Evolutionary conservation across 2,329 filamentous ascomycete genomes (phyloP), one percentile per base, ranked within the genome.

Genomic region (Phialemonium atrogriseum): DNA sequence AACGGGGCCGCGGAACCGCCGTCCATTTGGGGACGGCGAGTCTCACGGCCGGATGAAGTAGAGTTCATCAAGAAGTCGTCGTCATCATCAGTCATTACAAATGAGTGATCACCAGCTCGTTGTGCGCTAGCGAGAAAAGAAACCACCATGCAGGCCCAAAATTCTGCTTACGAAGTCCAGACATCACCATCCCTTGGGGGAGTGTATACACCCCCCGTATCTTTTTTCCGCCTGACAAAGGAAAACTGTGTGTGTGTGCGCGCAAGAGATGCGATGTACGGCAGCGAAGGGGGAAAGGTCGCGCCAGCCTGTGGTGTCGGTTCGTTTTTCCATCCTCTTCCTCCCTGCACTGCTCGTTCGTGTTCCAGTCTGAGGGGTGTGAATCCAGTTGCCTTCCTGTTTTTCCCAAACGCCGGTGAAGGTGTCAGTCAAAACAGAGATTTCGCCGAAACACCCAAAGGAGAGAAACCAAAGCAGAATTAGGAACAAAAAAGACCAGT

Each of bases 51-150:
- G 32, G 32, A 40, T 27, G 34, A 41, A 35, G 29, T 29, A 33
- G 35, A 38, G 12, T 30, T 42, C 35, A 27, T 43, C 37, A 44
- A 41, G 41, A 39, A 37, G 31, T 46, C 41, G 33, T 44, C 23
- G 40, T 43, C 44, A 36, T 48, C 45, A 43, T 48, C 40, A 44
- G 34, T 44, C 42, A 42, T 49, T 42, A 43, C 32, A 39, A 43
- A 41, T 42, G 38, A 44, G 31, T 39, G 38, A 41, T 36, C 39
- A 38, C 40, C 33, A 21, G 24, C 27, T 39, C 28, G 39, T 39
- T 39, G 33, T 42, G 43, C 40, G 38, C 39, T 36, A 31, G 25
- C 33, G 35, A 35, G 27, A 30, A 28, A 32, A 31, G 33, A 27
- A 36, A 38, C 35, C 35, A 45, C 38, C 41, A 44, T 46, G 43